Conservation (phyloP, 768 basidiomycete species). For the Phaeotremella skinneri region DNA sequence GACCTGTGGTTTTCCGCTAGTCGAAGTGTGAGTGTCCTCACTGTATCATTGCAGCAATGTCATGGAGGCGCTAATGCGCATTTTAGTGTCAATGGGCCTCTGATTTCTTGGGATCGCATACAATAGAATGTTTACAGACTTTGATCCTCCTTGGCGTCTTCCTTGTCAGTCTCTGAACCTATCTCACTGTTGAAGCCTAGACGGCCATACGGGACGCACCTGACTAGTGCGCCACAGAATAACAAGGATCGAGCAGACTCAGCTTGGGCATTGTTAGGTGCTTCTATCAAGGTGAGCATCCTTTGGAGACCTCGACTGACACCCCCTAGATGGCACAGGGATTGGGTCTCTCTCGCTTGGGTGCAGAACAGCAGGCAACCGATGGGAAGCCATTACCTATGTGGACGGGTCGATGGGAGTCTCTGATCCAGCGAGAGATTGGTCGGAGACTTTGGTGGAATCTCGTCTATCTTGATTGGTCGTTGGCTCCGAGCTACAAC, state of each 20-base stretch:
- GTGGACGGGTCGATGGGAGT: slow-evolving; percentile 52
- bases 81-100: slow-evolving; percentile 43
- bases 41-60: not conserved
- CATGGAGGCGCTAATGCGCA: slow-evolving; percentile 11
- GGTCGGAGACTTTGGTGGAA: slow-evolving; percentile 52
- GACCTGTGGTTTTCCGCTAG: slow-evolving; percentile 46
- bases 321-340: slow-evolving; percentile 49
- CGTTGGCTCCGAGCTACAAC: slow-evolving; percentile 49
- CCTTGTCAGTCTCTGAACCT: slow-evolving; percentile 32
- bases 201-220: no score
- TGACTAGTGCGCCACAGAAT: no score
- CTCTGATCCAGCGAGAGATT: slow-evolving; percentile 50
- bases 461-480: slow-evolving; percentile 52
- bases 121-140: slow-evolving; percentile 47
- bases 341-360: slow-evolving; percentile 50
- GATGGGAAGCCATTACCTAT: slow-evolving; percentile 41
- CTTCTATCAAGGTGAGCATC: slow-evolving; percentile 48
- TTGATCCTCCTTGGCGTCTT: slow-evolving; percentile 47
- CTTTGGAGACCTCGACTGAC: slow-evolving; percentile 2
- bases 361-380: slow-evolving; percentile 45
- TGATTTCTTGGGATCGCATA: slow-evolving; percentile 49
- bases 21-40: slow-evolving; percentile 26
- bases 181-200: not conserved
- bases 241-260: slow-evolving; percentile 52
- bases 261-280: slow-evolving; percentile 51